phyloP scores from a whole-genome alignment of 257 asterid species.

The Lithospermum erythrorhizon region DNA sequence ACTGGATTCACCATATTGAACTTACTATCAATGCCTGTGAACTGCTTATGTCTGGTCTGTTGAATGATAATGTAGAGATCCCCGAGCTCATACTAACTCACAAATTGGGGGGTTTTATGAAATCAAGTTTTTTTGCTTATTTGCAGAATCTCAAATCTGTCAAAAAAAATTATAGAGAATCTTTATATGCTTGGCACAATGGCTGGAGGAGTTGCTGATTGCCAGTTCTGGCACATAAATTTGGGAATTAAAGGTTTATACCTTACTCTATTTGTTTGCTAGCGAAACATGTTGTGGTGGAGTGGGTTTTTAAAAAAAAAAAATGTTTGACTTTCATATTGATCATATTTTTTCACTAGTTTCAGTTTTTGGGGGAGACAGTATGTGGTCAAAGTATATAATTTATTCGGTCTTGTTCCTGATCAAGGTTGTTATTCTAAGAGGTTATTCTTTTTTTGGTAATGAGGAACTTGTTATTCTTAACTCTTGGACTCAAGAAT shows the following conservation, averaged over 20 bases:
- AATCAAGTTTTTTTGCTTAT: background rate
- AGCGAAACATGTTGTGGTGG: background rate
- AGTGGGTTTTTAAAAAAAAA: too few species aligned
- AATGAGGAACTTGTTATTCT: too few species aligned
- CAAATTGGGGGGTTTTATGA: too few species aligned
- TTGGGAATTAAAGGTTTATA: slow-evolving; percentile 61
- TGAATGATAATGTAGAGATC: too few species aligned
- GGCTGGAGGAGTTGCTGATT: slow-evolving; percentile 99
- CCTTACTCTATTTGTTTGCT: background rate
- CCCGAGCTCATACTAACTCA: too few species aligned
- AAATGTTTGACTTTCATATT: background rate
- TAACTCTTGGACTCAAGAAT: too few species aligned
- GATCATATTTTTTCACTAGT: background rate
- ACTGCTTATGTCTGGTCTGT: too few species aligned
- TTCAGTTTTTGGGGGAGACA: background rate
- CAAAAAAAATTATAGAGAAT: slow-evolving; percentile 79
- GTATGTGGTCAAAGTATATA: too few species aligned
- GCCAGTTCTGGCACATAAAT: slow-evolving; percentile 92
- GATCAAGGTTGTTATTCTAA: too few species aligned
- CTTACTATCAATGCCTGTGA: too few species aligned
- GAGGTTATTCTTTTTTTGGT: too few species aligned
- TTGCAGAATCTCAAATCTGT: slow-evolving; percentile 81
- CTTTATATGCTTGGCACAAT: slow-evolving; percentile 93
- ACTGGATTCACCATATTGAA: background rate
- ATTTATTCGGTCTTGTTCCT: too few species aligned